Base-by-base conservation (phyloP, 148 eudicot species). In the Chenopodium suecicum region DNA sequence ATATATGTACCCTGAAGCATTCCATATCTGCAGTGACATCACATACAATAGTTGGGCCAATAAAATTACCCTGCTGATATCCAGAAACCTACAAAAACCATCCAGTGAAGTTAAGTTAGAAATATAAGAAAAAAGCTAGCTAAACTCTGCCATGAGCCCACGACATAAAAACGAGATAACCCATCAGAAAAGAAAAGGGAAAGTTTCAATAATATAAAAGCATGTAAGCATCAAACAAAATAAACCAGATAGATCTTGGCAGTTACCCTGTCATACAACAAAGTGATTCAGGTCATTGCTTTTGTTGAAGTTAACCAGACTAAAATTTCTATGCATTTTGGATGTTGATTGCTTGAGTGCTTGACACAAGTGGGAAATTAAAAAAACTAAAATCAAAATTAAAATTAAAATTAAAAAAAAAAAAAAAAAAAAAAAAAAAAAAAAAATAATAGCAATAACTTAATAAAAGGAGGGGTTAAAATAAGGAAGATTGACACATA, bases 41-140 rank as follows among this genome's bases (percentile, higher is more conserved):
- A 78, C 87, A 81, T 80, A 93, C 78, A 80, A 93, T 89, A 58
- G 94, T 89, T 47, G 97, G 94, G 68, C 93, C 97, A 80, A 93
- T 80, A 86, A 93, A 93, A 88, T 91, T 91, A 65, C 97, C 94
- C 76, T 82, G 78, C 69, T 87, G 89, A 83, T 88, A 91, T 63
- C 84, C 83, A 76, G 91, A 87, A 75, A 93, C 93, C 97, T 91
- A 80, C 14, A 50, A 77, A 65, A 82, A 74, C 75, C 44, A 25
- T 37, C 77, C 32, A 5, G 22, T 47, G 23, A 78, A n/a, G 54
- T 62, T 5, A 78, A 78, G 68, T 31, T 14, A 68, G 2, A 27
- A 23, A 50, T 32, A 20, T 44, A 31, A 79, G 78, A 75, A 81
- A n/a, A 54, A 63, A 58, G 79, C 27, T 7, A 29, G 0, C 46